phyloP scores from a whole-genome alignment of 257 asterid species.

The Salvia miltiorrhiza region DNA sequence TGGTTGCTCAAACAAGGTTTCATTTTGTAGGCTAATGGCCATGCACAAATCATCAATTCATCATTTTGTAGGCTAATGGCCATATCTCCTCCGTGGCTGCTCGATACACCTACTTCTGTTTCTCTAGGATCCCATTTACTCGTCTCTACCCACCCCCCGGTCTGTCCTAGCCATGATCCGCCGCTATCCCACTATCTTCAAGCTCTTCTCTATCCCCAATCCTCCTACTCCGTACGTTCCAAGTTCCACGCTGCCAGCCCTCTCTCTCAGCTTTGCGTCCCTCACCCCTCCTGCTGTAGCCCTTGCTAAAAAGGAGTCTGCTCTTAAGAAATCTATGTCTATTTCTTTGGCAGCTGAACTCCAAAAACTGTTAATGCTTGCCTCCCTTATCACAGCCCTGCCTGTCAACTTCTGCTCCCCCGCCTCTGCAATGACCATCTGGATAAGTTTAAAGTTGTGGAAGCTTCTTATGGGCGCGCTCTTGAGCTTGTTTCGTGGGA shows the following conservation, averaged over 20 bases:
- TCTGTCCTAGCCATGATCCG: conserved; percentile 66
- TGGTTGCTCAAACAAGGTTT: too few species aligned
- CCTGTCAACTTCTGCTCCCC: too few species aligned
- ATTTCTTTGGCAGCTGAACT: conserved; percentile 56
- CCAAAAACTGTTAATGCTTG: conserved; percentile 85
- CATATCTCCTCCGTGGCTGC: conserved; percentile 10
- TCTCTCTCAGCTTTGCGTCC: conserved; percentile 66
- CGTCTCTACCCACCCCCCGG: conserved; percentile 54
- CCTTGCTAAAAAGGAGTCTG: conserved; percentile 49
- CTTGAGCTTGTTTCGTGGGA: conserved; percentile 91
- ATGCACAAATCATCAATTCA: too few species aligned
- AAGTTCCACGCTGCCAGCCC: conserved; percentile 61
- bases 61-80: too few species aligned
- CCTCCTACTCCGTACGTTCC: conserved; percentile 62
- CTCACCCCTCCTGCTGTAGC: conserved; percentile 83
- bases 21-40: too few species aligned
- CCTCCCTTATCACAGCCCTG: conserved; percentile 72
- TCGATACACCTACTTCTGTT: not conserved
- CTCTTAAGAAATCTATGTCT: conserved; percentile 50
- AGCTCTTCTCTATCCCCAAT: conserved; percentile 64
- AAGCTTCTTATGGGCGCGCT: conserved; percentile 85
- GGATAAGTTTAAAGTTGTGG: conserved; percentile 67
- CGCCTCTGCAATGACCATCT: conserved; percentile 83
- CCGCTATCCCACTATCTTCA: conserved; percentile 84
- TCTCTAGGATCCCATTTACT: conserved; percentile 35